These are phyloP conservation scores for Ustilago lituana DNA, from an alignment of 1,284 basidiomycete species.

Conservation along the genomic window DNA sequence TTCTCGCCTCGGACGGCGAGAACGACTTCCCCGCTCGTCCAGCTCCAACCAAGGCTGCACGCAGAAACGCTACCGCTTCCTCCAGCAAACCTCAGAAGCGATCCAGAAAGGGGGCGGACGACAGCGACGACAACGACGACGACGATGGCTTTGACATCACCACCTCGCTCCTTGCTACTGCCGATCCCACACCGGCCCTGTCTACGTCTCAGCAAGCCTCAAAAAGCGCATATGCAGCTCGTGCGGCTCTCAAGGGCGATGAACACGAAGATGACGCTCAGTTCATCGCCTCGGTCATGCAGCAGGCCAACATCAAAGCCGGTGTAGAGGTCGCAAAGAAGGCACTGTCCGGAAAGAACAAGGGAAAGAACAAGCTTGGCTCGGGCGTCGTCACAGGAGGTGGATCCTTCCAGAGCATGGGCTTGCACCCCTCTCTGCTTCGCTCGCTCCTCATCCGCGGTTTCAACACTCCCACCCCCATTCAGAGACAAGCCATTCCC, in stretches of 20 bases:
- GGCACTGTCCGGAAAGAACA: constrained; percentile 45
- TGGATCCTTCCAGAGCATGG: constrained; percentile 66
- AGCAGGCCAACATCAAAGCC: constrained; percentile 63
- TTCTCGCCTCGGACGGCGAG: constrained; percentile 57
- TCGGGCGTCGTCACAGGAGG: constrained; percentile 59
- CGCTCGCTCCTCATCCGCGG: constrained; percentile 90
- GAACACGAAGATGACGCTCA: constrained; percentile 58
- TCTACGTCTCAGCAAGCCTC: constrained; percentile 14
- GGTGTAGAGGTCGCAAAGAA: constrained; percentile 61
- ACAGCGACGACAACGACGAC: constrained; percentile 16
- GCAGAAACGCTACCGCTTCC: constrained; percentile 26
- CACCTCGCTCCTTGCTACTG: constrained; percentile 24
- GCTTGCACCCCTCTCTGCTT: constrained; percentile 80
- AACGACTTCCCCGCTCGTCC: constrained; percentile 16
- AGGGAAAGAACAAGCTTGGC: constrained; percentile 58
- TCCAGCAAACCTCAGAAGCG: constrained; percentile 24
- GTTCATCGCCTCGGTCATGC: constrained; percentile 63
- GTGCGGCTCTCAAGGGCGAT: constrained; percentile 24
- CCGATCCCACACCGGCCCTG: constrained; percentile 8
- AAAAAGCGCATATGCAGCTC: constrained; percentile 13
- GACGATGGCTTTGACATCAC: constrained; percentile 43
- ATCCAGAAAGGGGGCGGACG: constrained; percentile 1
- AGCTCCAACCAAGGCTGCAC: constrained; percentile 9
- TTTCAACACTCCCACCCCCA: constrained; percentile 93
- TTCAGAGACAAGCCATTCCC: constrained; percentile 90